Percentiles rank a stretch among this genome's conserved stretches.
Conservation (phyloP, 2,329 filamentous ascomycete species). For the Aspergillus awamori region DNA sequence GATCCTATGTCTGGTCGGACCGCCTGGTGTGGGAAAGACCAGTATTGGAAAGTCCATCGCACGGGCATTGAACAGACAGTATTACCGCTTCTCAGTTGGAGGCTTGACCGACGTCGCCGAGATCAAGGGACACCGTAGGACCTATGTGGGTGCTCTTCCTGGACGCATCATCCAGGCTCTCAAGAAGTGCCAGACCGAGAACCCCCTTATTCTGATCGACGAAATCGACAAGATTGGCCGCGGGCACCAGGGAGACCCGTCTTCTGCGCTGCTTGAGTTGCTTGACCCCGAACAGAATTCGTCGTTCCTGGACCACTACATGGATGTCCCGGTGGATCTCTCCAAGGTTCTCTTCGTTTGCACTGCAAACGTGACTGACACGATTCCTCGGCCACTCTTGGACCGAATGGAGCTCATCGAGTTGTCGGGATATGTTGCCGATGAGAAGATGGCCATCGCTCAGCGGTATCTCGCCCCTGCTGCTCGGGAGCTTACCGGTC, state of each 20-base stretch:
- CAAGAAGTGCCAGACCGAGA: conserved; percentile 99
- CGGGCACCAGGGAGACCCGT: conserved; percentile 94
- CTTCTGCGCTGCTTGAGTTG: conserved; percentile 88
- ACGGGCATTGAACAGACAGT: conserved; percentile 88
- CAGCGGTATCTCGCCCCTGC: conserved; percentile 89
- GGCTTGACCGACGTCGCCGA: conserved; percentile 96
- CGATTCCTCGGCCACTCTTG: conserved; percentile 87
- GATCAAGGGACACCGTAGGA: conserved; percentile 95
- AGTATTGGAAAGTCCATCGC: conserved; percentile 99
- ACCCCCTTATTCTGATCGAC: conserved; percentile 93
- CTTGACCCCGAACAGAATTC: conserved; percentile 96
- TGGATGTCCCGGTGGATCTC: conserved; percentile 95
- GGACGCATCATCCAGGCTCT: conserved; percentile 96
- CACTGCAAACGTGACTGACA: conserved; percentile 98
- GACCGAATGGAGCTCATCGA: conserved; percentile 98
- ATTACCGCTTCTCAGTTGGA: conserved; percentile 97
- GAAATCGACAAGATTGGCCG: conserved; percentile 98
- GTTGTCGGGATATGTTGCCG: conserved; percentile 91
- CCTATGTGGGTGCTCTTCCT: conserved; percentile 92
- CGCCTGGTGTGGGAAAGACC: conserved; percentile 96
- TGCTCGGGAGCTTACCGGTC: conserved; percentile 89
- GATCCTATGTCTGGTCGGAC: conserved; percentile 95
- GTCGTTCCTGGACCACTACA: conserved; percentile 97
- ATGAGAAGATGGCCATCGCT: conserved; percentile 99
- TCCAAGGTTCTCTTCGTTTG: conserved; percentile 98